Evolutionary conservation across 202 grass and related monocot genomes (phyloP), one percentile per base, ranked within the genome.

Genomic region (Dendrocalamus latiflorus): DNA sequence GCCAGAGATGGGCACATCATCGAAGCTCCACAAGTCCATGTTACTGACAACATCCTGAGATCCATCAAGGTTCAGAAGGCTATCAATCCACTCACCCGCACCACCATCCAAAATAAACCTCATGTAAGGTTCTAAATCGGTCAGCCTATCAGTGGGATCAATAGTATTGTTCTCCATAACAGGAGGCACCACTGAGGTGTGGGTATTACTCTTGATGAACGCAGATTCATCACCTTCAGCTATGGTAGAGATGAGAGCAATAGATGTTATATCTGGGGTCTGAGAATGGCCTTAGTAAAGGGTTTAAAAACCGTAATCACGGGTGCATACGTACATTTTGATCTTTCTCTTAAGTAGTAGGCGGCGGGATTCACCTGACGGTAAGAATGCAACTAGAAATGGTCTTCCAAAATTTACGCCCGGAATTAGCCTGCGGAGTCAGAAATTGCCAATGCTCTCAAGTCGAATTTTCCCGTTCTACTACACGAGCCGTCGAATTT

Each of bases 1-100:
- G 0, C 61, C 37, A 18, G 37, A 37, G 1, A 83, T 68, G 74
- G 74, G 86, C 64, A 98, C 81, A 77, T 91, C 90, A 83, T 84
- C 85, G 7, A 98, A 98, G 87, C 92, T 93, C 92, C 92, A 98
- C 25, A 98, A 83, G 72, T 90, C 86, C 87, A 93, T 87, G 64
- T 63, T 77, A 44, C 76, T 68, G 33, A 68, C 50, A 43, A 50
- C 80, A 85, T 93, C 93, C 39, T 91, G 81, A 60, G 75, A 63
- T 54, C 66, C 84, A 74, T 90, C 88, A 60, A 58, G 51, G 61
- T 63, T 88, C 24, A 91, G 75, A 87, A 98, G 38, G 82, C 69
- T 89, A 28, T 93, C 89, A 42, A 91, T 76, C 10, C 86, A 86
- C 60, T 86, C 90, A 62, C 78, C 84, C 3, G 62, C 55, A 68